phyloP scores from a whole-genome alignment of 495 filamentous ascomycete genomes.

The Neohortaea acidophila region DNA sequence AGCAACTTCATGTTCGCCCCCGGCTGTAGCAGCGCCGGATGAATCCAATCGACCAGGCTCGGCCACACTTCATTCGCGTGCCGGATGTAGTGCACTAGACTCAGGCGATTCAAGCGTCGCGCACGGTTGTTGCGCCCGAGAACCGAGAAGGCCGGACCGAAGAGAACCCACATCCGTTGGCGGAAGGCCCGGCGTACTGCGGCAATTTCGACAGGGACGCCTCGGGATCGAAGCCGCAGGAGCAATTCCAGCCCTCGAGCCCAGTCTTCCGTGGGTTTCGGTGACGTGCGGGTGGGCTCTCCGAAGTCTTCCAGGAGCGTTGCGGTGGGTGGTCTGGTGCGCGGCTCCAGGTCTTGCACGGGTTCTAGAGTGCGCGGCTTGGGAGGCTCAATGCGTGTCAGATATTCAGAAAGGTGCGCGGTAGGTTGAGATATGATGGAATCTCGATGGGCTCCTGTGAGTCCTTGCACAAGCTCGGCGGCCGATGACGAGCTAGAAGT shows the following conservation, averaged over 20 bases:
- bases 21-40: background rate
- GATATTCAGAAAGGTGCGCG: too few species aligned
- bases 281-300: background rate
- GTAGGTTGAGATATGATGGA: too few species aligned
- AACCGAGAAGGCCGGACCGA: conserved; percentile 27
- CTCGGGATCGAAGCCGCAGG: conserved; percentile 30
- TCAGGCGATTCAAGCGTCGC: conserved; percentile 9
- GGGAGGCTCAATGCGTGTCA: too few species aligned
- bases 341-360: too few species aligned
- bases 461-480: too few species aligned
- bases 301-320: too few species aligned
- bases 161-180: conserved; percentile 37
- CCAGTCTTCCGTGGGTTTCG: conserved; percentile 23
- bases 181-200: conserved; percentile 32
- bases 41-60: background rate
- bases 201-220: conserved; percentile 29
- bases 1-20: background rate
- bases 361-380: too few species aligned
- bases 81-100: conserved; percentile 14
- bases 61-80: conserved; percentile 21
- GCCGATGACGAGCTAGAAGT: too few species aligned
- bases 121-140: conserved; percentile 20
- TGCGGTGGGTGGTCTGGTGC: too few species aligned
- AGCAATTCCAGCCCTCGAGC: conserved; percentile 39
- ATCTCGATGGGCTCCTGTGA: too few species aligned